Conservation (phyloP, 495 filamentous ascomycete species). For the Lentithecium fluviatile region DNA sequence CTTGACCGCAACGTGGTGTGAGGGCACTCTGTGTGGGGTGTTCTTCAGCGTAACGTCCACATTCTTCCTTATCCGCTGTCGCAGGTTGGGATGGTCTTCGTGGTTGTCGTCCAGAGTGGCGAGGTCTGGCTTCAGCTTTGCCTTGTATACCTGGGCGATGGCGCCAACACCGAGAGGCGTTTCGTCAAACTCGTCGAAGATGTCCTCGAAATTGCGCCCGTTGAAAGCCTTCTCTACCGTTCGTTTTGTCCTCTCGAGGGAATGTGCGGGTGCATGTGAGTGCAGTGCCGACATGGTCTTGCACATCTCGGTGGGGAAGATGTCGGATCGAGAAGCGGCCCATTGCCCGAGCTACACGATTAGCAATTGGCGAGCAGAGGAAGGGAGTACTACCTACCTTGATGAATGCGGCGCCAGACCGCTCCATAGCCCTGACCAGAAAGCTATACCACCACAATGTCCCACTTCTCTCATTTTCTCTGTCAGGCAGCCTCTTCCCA, state of each 20-base stretch:
- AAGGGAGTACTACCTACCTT: constrained; percentile 60
- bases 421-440: constrained; percentile 85
- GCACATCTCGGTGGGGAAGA: constrained; percentile 95
- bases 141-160: constrained; percentile 97
- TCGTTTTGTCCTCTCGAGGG: constrained; percentile 72
- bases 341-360: constrained; percentile 85
- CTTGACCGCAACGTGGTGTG: constrained; percentile 92
- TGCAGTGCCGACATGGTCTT: constrained; percentile 91
- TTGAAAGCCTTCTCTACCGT: constrained; percentile 80
- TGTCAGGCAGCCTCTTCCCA: constrained; percentile 58
- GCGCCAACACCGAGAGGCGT: constrained; percentile 90
- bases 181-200: constrained; percentile 96
- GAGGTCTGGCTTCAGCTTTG: constrained; percentile 81
- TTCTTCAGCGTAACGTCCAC: constrained; percentile 84
- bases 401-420: constrained; percentile 93
- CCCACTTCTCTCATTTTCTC: constrained; percentile 68
- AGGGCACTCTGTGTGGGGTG: constrained; percentile 79
- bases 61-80: constrained; percentile 70
- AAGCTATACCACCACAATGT: constrained; percentile 96
- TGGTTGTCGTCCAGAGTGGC: constrained; percentile 61
- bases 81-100: constrained; percentile 54
- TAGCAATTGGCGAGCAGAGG: not conserved
- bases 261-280: constrained; percentile 90
- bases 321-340: constrained; percentile 94
- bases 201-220: constrained; percentile 76